Base-by-base conservation (phyloP, 495 filamentous ascomycete genomes). In the Xylaria cubensis region DNA sequence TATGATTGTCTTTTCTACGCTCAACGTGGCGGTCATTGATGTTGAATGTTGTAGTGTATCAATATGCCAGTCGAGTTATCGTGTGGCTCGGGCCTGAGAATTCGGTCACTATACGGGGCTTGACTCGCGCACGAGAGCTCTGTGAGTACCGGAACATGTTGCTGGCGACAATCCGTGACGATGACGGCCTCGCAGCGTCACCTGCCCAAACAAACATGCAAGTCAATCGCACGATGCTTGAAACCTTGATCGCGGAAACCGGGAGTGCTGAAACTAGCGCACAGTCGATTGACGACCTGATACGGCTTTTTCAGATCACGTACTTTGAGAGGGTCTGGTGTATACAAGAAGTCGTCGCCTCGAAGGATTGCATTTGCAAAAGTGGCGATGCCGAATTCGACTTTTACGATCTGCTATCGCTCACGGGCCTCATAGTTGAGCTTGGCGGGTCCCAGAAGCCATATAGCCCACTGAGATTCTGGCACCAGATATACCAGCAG, bases 251-350 rank as follows among this genome's bases (percentile, higher is more conserved):
- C 4, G 62, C 62, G 19, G 62, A 64, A 48, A 46, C 62, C 5
- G 62, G 62, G 9, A 64, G 41, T 13, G 41, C 62, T 32, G 41
- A 48, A 29, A 21, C 62, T 19, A 24, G 39, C 41, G 15, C 39
- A 44, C 62, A 46, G 19, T 64, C 62, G 24, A 17, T 64, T 1
- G 9, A 64, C 29, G 53, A 69, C 41, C 58, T 72, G 26, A 10
- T 65, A 58, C 50, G 34, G 42, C 70, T 72, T 34, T 46, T 72
- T 26, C 63, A 72, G 13, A 65, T 44, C 6, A 66, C 46, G 3
- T 74, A 73, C 36, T 72, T 74, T 44, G 24, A 50, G 29, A 71
- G 72, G 3, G 61, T 74, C 19, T 74, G 72, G 72, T 74, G 72
- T 63, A 64, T 74, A 32, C 69, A 74, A 72, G 72, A 73, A 41